phyloP scores from a whole-genome alignment of 2,329 filamentous ascomycete species.

The Aspergillus sojae region DNA sequence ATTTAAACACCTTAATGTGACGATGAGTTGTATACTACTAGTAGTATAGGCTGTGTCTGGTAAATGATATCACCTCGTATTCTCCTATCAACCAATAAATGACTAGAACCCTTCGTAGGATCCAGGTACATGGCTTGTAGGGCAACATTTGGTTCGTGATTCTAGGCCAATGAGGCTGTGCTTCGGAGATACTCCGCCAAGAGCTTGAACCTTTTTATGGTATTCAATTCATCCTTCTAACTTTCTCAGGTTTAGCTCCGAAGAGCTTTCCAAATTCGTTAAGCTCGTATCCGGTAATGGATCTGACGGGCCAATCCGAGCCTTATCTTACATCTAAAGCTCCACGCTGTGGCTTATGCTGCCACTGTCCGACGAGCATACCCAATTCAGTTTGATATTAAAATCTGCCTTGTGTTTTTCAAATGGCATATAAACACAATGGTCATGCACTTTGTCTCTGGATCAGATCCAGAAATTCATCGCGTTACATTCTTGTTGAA shows the following conservation, averaged over 20 bases:
- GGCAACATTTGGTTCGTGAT: no score
- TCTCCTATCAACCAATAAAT: no score
- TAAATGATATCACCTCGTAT: no score
- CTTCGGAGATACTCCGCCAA: no score
- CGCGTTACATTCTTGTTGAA: neutral
- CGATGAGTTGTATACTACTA: no score
- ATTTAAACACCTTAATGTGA: no score
- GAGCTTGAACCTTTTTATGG: no score
- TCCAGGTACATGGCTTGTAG: no score
- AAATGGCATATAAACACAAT: neutral
- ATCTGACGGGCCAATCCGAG: neutral
- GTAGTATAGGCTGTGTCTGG: no score
- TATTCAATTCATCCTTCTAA: no score
- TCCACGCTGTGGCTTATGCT: neutral
- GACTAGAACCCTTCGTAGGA: no score
- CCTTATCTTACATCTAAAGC: neutral
- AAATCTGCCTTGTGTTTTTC: neutral
- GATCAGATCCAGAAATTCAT: neutral
- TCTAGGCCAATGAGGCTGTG: no score
- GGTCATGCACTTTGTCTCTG: neutral
- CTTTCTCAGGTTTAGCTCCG: neutral
- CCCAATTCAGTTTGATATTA: neutral
- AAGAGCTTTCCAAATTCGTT: conserved; percentile 5
- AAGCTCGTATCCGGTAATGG: neutral
- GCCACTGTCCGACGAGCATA: neutral